Percentiles rank a stretch among this genome's conserved stretches.
Conservation (phyloP, 2,329 filamentous ascomycete species). For the Fusarium sarcochroum region DNA sequence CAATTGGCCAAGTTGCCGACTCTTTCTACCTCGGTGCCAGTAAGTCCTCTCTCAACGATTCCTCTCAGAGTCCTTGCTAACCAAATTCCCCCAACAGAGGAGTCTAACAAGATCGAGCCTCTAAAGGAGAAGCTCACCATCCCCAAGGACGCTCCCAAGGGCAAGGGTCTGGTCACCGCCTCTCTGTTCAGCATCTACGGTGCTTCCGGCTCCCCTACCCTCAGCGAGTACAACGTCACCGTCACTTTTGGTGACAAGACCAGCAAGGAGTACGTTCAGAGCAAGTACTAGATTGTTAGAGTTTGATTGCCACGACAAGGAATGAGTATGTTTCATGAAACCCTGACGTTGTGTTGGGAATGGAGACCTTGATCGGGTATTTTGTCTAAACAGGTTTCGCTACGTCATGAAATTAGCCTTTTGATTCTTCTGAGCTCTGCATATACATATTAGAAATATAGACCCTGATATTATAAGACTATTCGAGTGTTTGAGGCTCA, state of each 20-base stretch:
- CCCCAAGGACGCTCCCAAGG: conserved; percentile 38
- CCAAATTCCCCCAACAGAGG: background rate
- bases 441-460: conserved; percentile 14
- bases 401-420: background rate
- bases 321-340: background rate
- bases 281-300: background rate
- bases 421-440: conserved; percentile 11
- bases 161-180: conserved; percentile 47
- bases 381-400: conserved; percentile 1
- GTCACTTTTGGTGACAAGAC: conserved; percentile 43
- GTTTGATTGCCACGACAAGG: conserved; percentile 7
- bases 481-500: background rate
- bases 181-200: conserved; percentile 52
- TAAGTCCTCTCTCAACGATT: conserved; percentile 23
- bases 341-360: conserved; percentile 19
- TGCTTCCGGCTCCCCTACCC: conserved; percentile 32
- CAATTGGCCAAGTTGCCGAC: conserved; percentile 49
- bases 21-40: conserved; percentile 56
- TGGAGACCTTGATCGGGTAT: conserved; percentile 10
- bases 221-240: conserved; percentile 47
- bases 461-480: background rate
- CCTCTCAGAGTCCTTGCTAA: background rate
- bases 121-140: conserved; percentile 49
- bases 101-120: conserved; percentile 44
- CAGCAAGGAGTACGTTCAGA: conserved; percentile 42